Conservation (phyloP, 139 green algal species). For the Chlamydomonas sp. region DNA sequence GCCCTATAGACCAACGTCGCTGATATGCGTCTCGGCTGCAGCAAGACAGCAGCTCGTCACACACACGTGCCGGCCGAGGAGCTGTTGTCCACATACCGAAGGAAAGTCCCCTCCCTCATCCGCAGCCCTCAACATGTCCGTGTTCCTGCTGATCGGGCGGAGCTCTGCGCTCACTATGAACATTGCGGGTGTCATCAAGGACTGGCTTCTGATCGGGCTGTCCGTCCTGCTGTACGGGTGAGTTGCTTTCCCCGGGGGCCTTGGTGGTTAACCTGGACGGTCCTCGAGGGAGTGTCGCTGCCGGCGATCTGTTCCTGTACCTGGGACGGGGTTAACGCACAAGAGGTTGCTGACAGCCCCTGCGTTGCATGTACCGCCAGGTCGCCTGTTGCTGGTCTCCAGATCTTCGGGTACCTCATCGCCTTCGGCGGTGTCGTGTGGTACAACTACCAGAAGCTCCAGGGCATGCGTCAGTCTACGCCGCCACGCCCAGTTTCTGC, state of each 20-base stretch:
- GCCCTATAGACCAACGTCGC: too few species aligned
- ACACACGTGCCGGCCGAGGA: too few species aligned
- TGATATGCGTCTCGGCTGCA: too few species aligned
- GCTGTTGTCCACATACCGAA: too few species aligned
- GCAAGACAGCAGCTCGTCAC: too few species aligned
- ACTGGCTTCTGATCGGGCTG: slow-evolving; percentile 54
- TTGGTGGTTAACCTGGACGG: too few species aligned
- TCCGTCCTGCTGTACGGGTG: slow-evolving; percentile 37
- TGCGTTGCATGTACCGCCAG: not conserved
- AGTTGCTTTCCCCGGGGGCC: not conserved
- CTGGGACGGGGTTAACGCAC: too few species aligned
- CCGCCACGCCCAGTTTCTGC: not conserved
- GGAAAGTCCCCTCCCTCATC: not conserved
- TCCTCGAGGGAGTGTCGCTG: too few species aligned
- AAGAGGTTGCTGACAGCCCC: too few species aligned
- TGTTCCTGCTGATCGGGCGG: slow-evolving; percentile 91
- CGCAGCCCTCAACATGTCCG: slow-evolving; percentile 85
- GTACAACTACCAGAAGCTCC: slow-evolving; percentile 72
- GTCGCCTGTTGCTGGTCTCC: slow-evolving; percentile 61
- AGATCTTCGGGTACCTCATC: slow-evolving; percentile 76
- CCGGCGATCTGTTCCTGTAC: too few species aligned
- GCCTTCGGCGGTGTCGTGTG: slow-evolving; percentile 74
- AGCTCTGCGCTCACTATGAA: slow-evolving; percentile 79
- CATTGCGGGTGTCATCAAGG: slow-evolving; percentile 69
- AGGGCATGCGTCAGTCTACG: not conserved